Base-by-base conservation (phyloP, 192 early-diverging fungal species). In the Podila minutissima region DNA sequence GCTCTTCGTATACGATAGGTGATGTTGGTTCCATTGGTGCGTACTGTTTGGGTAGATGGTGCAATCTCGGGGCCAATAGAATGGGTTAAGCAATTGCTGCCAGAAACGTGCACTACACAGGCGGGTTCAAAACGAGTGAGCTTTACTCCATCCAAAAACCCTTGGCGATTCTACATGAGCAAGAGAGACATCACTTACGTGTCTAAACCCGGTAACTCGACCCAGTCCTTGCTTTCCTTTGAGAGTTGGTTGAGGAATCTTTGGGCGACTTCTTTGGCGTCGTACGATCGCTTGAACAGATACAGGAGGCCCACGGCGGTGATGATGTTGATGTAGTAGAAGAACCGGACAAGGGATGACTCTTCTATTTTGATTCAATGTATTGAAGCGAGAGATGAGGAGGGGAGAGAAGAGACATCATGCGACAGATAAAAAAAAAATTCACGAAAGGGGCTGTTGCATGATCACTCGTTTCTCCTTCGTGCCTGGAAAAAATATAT, bases 301-400 rank as follows among this genome's bases (percentile, higher is more conserved):
- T 73, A 73, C 5, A 72, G 19, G 4, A 81, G 48, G 11, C 77
- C 77, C 11, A 81, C 50, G 10, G 77, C 67, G 3, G 77, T 81
- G 57, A 81, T 72, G 29, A 81, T 69, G 37, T 81, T 81, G n/a
- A 55, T 73, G 55, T 81, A 81, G 53, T 79, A 71, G 64, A 79
- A 79, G 61, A 79, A 79, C 17, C 75, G 65, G 2, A 68, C 75
- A 13, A 79, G 60, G 11, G 67, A 35, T 2, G 75, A 79, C 41
- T 79, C 75, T 69, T 79, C 75, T 72, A 17, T 55, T 55, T 26
- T 24, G 35, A 37, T 37, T 37, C 35, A 37, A 1, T 11, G 35
- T 6, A 11, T 33, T 33, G 33, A 20, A 53, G n/a, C 8, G 22
- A 26, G 20, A 55, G 53, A 8, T 55, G 24, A n/a, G 53, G 5